Base-by-base conservation (phyloP, 2,329 filamentous ascomycete genomes). In the Epichloe glyceriae region DNA sequence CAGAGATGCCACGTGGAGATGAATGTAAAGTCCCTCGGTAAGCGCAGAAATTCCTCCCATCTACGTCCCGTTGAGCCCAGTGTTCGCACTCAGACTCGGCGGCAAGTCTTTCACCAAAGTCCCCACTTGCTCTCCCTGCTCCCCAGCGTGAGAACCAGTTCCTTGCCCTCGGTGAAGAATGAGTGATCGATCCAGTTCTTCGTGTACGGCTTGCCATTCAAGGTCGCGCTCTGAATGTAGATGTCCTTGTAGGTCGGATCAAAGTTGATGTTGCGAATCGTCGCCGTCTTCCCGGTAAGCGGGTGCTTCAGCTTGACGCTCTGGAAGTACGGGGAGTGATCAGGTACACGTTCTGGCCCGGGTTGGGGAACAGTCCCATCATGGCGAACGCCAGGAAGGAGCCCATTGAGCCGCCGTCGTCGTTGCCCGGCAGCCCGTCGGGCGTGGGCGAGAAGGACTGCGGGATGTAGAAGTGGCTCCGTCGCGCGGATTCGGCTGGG, bases 391-490 rank as follows among this genome's bases (percentile, higher is more conserved):
- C 79, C 0, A 80, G 68, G 53, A 85, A 86, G 0, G 75, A 76
- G 17, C 82, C 83, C 82, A 86, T 86, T 0, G 83, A 80, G 4
- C 83, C 83, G 45, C 73, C 76, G 61, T 87, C 83, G 52, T 86
- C 83, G 60, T 86, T 87, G 0, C 83, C 84, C 0, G 83, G 82
- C 7, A 87, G 74, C 0, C 83, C 83, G 2, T 65, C 67, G 0
- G 77, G 66, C 0, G 75, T 76, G 1, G 77, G 73, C 56, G 76
- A 74, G 68, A 86, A 87, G 57, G 73, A 78, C 0, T 70, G 69
- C 0, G 83, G 82, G 42, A 86, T 84, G 58, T 86, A 86, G 56
- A 70, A 76, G 58, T 85, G 82, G 0, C 74, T 73, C 45, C 78
- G 76, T 42, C 62, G 58, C 1, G 75, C 72, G 0, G 74, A 78